These are phyloP conservation scores for Penicillium concentricum DNA, from an alignment of 2,329 filamentous ascomycete species.

Conservation along the genomic window DNA sequence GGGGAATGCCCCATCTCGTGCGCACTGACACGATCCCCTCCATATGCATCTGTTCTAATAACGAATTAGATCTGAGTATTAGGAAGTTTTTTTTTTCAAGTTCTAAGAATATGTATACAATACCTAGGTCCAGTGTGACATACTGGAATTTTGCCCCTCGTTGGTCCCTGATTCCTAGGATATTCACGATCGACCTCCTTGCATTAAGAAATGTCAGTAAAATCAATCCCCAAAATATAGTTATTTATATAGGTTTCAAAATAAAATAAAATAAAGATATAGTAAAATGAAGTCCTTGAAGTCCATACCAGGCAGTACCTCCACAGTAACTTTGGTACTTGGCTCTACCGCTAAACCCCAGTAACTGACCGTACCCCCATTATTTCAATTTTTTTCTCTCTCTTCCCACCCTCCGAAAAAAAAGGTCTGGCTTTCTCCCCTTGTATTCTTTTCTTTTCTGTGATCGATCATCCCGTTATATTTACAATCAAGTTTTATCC, in stretches of 20 bases:
- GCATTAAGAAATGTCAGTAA: constrained; percentile 3
- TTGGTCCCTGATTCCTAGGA: not conserved
- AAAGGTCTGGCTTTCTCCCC: constrained; percentile 7
- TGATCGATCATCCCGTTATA: constrained; percentile 2
- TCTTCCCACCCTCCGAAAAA: constrained; percentile 4
- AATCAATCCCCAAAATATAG: not conserved
- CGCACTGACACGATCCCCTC: constrained; percentile 11
- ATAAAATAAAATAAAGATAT: not conserved
- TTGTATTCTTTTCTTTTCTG: constrained; percentile 1
- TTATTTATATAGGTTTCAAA: too few relatives aligned
- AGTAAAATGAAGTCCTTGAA: not conserved
- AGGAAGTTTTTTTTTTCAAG: not conserved
- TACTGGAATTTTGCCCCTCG: constrained; percentile 10
- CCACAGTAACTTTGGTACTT: constrained; percentile 24
- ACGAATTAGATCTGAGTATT: constrained; percentile 1
- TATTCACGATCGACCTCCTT: constrained; percentile 5
- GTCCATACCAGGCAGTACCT: constrained; percentile 15
- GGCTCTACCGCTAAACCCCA: constrained; percentile 21
- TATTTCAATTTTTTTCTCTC: constrained; percentile 12
- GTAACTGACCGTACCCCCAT: constrained; percentile 9
- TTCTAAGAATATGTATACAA: not conserved
- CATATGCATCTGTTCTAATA: constrained; percentile 2
- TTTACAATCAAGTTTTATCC: constrained; percentile 2
- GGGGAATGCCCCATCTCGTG: not conserved
- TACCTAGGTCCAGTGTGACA: not conserved